phyloP scores from a whole-genome alignment of 1,139 yeast genomes.

The Saccharomyces hybrid region DNA sequence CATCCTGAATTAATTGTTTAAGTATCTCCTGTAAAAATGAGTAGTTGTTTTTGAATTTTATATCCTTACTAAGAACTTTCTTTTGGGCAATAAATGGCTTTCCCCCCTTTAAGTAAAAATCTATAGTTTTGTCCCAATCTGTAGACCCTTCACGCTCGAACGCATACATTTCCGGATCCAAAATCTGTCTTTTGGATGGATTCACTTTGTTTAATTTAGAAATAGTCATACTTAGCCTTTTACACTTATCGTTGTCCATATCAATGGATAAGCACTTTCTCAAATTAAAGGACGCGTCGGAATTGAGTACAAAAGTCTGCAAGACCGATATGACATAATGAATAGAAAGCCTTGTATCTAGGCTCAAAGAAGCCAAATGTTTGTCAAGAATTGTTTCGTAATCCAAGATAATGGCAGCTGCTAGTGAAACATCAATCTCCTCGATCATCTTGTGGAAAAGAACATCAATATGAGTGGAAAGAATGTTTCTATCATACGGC shows the following conservation, averaged over 20 bases:
- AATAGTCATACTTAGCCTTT: constrained; percentile 18
- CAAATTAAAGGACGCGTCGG: constrained; percentile 21
- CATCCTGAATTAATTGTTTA: neutral
- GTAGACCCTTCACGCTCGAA: constrained; percentile 1
- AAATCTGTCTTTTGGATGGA: constrained; percentile 18
- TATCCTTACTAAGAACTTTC: neutral
- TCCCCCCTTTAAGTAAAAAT: constrained; percentile 18
- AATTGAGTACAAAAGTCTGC: constrained; percentile 23
- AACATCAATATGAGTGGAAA: constrained; percentile 13
- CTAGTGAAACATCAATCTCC: constrained; percentile 10
- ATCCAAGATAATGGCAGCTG: constrained; percentile 10
- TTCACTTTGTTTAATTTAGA: constrained; percentile 23
- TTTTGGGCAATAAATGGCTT: constrained; percentile 5
- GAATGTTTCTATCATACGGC: constrained; percentile 8
- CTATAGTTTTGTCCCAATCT: constrained; percentile 18
- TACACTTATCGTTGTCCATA: constrained; percentile 29
- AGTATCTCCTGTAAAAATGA: constrained; percentile 1
- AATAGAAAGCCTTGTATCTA: constrained; percentile 19
- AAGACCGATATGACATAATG: constrained; percentile 19
- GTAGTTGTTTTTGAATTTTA: constrained; percentile 3
- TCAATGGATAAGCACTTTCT: constrained; percentile 29
- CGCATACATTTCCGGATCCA: constrained; percentile 22
- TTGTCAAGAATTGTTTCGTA: constrained; percentile 25
- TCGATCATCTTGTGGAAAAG: constrained; percentile 9
- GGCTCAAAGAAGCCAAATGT: constrained; percentile 14